Evolutionary conservation across 148 eudicot genomes (phyloP), one percentile per base, ranked within the genome.

Genomic region (Amaranthus palmeri): DNA sequence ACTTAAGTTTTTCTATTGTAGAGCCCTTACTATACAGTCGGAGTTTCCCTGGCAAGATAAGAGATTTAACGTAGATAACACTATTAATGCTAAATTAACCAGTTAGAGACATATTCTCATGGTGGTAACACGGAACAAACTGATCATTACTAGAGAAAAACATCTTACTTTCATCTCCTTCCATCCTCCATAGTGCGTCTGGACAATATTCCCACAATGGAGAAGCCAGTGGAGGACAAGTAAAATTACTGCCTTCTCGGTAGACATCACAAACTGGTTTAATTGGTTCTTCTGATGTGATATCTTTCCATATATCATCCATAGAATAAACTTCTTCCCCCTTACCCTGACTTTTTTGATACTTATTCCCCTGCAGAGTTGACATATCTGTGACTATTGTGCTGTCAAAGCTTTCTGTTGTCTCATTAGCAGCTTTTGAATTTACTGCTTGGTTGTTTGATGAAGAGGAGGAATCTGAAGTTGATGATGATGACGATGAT

Each of bases 271-370:
- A 54, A 62, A 73, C 79, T 25, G 93, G 85, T 73, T 82, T 83
- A 9, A 84, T 84, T 63, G 81, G 77, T 14, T 82, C 85, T 54
- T 83, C 87, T 8, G 82, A 69, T 64, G 80, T 86, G n/a, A 92
- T 87, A 66, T 92, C 95, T 76, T 85, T 89, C 97, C 97, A 92
- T 79, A 92, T 92, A 17, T 92, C 97, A 78, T 92, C 97, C 86
- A 91, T 83, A 61, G 91, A 78, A 77, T 75, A 81, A 17, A 40
- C 56, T 56, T 74, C 78, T 62, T 81, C 79, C 18, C 14, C 55
- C 18, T 74, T 63, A 13, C 61, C 70, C 13, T 41, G 72, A 56
- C 75, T 78, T 45, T 77, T 51, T 57, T 64, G 49, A 43, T 51
- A 48, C 67, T 70, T 79, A 52, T 79, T 71, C 70, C 79, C 83